These are phyloP conservation scores for Glebionis coronaria DNA, from an alignment of 129 eudicot species.

Conservation along the genomic window DNA sequence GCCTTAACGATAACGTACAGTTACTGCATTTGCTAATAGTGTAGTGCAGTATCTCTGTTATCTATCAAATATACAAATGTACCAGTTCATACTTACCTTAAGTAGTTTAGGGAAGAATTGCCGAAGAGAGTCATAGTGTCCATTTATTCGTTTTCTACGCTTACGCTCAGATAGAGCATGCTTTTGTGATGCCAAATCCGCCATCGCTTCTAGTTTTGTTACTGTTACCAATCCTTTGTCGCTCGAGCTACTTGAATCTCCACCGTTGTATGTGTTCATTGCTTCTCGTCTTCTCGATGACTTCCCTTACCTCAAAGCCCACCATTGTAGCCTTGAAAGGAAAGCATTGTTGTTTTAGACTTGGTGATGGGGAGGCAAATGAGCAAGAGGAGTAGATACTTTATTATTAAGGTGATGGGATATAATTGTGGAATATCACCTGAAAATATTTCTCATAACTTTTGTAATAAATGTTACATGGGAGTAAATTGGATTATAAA, in stretches of 20 bases:
- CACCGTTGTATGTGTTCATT: background rate
- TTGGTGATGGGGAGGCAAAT: background rate
- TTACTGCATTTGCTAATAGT: no score
- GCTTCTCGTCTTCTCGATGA: background rate
- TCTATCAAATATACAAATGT: background rate
- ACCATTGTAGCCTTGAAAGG: background rate
- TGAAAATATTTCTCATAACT: conserved; percentile 14
- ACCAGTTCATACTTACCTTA: conserved; percentile 30
- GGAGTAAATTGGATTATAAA: conserved; percentile 15
- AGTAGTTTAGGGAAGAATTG: conserved; percentile 43
- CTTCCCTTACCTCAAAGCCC: conserved; percentile 9
- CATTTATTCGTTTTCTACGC: conserved; percentile 51
- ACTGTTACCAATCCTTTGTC: background rate
- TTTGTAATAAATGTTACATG: conserved; percentile 19
- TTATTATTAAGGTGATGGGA: conserved; percentile 1
- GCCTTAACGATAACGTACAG: no score
- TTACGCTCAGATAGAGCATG: conserved; percentile 52
- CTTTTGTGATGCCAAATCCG: conserved; percentile 23
- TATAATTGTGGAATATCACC: conserved; percentile 21
- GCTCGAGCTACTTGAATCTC: conserved; percentile 24
- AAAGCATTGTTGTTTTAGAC: conserved; percentile 14
- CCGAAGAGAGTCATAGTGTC: conserved; percentile 49
- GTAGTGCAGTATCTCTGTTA: no score
- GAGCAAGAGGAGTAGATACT: background rate
- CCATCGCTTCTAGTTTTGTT: conserved; percentile 1